Base-by-base conservation (phyloP, 768 basidiomycete species). In the Tricholoma sp. region DNA sequence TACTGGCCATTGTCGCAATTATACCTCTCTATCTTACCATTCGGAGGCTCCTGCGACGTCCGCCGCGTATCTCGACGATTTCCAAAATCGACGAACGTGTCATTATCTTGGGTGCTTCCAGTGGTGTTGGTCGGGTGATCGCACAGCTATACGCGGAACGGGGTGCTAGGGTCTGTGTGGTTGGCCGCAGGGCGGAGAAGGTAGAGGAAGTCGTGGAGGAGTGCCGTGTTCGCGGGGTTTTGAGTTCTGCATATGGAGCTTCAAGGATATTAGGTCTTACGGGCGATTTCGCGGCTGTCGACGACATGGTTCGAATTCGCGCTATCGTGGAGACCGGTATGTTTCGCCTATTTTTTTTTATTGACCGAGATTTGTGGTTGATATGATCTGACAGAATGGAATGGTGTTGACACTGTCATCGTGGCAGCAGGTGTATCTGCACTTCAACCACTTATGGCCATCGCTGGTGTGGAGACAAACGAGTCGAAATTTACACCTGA, bases 371-470 rank as follows among this genome's bases (percentile, higher is more conserved):
- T 24, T 24, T 24, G 24, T 24, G 32, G 6, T 17, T 49, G 55
- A 32, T 32, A 24, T 44, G 47, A 18, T 45, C 44, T 56, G 13
- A 1, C 58, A 95, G 94, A 76, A 60, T 94, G 92, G 91, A 74
- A 72, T 1, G 90, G 92, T 13, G 61, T 95, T 1, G 94, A 96
- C 68, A 97, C 94, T 0, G 66, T 96, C 5, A 72, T 93, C 32
- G 81, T 96, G 36, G 80, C 82, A 32, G 92, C 93, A 2, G 94
- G 94, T 3, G 89, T 94, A 0, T 91, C 91, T 0, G 86, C 92
- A 10, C 75, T 94, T 2, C 83, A 81, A 52, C 88, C 93, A 0
- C 72, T 96, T 24, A 75, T 94, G 68, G 79, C 82, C 2, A 70
- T 91, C 9, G 87, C 89, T 13, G 88, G 86, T 2, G 73, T 81